These are phyloP conservation scores for Chamaecrista fasciculata DNA, from an alignment of 306 rosid species.

Conservation along the genomic window DNA sequence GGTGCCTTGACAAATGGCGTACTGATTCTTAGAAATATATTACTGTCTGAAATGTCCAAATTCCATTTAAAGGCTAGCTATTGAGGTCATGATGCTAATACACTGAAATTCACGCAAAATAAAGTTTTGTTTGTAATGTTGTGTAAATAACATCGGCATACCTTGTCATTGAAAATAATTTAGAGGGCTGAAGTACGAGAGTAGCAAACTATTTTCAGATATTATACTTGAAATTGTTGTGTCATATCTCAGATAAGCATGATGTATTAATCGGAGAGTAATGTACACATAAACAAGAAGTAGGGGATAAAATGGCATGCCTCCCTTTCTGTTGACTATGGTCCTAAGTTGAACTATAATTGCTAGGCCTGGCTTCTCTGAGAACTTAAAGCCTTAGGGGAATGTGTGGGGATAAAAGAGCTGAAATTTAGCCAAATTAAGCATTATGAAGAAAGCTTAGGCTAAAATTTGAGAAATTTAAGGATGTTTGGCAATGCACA, in stretches of 20 bases:
- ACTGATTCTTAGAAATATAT: neutral
- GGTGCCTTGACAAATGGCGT: no score
- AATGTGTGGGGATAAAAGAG: neutral
- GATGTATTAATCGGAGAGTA: neutral
- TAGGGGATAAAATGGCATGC: neutral
- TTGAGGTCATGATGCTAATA: neutral
- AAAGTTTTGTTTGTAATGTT: neutral
- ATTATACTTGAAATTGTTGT: neutral
- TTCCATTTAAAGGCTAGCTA: neutral
- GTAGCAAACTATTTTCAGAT: neutral
- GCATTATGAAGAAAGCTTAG: neutral
- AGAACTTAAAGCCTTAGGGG: neutral
- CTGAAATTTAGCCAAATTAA: neutral
- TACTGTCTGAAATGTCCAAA: neutral
- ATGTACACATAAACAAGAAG: neutral
- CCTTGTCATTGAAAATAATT: neutral
- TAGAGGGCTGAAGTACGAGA: conserved; percentile 11
- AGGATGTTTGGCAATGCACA: neutral
- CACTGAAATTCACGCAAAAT: neutral
- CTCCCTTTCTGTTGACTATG: neutral
- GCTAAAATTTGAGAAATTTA: neutral
- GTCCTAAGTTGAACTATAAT: neutral
- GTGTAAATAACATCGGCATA: neutral
- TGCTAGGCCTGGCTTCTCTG: neutral
- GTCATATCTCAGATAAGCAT: neutral